These are phyloP conservation scores for Chernovozyma sophiae-reginae DNA, from an alignment of 1,139 yeast species.

Conservation along the genomic window DNA sequence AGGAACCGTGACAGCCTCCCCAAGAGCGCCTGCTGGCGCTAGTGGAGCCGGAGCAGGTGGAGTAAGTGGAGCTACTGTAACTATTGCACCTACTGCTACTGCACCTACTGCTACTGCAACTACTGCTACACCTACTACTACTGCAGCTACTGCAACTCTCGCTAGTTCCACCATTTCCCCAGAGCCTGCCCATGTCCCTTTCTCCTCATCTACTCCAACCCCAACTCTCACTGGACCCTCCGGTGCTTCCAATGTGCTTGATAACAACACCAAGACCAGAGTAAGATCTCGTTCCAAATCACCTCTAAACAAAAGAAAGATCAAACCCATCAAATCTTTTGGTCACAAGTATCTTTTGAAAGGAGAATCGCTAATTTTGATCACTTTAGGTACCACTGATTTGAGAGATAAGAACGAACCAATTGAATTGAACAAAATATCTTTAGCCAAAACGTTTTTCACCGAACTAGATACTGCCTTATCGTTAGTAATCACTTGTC, in stretches of 20 bases:
- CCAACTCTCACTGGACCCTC: neutral
- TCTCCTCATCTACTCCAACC: neutral
- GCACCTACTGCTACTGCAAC: neutral
- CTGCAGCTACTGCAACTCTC: neutral
- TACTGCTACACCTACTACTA: neutral
- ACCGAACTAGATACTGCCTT: constrained; percentile 88
- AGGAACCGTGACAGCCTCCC: neutral
- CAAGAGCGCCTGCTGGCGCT: neutral
- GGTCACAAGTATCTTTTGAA: constrained; percentile 74
- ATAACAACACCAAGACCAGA: neutral
- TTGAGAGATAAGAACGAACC: constrained; percentile 58
- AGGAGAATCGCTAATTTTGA: constrained; percentile 64
- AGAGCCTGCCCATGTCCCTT: neutral
- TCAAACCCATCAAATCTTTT: constrained; percentile 68
- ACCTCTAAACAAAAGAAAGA: constrained; percentile 21
- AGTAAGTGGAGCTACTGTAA: neutral
- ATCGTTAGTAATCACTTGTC: constrained; percentile 66
- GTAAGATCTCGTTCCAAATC: constrained; percentile 23
- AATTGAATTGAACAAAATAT: constrained; percentile 67
- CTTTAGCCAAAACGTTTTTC: constrained; percentile 68
- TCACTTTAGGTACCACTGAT: constrained; percentile 87
- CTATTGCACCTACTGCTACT: neutral
- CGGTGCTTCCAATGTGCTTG: neutral
- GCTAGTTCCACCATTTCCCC: neutral
- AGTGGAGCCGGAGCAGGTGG: neutral